A percentile compares a stretch with the other conserved stretches of the same genome.
These are phyloP conservation scores for Backusella morwellensis DNA, from an alignment of 192 early-diverging fungal species.

Conservation along the genomic window DNA sequence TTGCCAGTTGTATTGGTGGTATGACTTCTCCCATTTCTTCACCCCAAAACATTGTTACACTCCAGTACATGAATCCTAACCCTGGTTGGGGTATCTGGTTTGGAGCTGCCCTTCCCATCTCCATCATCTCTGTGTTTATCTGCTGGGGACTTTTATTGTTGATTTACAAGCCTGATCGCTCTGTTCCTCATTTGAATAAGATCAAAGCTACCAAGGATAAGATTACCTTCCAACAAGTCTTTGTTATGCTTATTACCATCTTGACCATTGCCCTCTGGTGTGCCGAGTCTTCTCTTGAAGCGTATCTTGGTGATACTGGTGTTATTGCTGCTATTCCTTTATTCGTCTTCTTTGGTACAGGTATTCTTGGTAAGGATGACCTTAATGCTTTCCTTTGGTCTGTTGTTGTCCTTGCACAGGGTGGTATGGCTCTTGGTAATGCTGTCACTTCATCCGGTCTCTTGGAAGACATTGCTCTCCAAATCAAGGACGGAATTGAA, in stretches of 20 bases:
- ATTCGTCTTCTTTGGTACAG: slow-evolving; percentile 71
- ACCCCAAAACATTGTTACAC: slow-evolving; percentile 77
- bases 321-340: slow-evolving; percentile 76
- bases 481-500: slow-evolving; percentile 53
- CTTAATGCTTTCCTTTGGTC: slow-evolving; percentile 68
- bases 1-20: slow-evolving; percentile 73
- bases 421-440: slow-evolving; percentile 74
- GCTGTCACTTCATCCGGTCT: slow-evolving; percentile 72
- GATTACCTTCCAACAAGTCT: slow-evolving; percentile 53
- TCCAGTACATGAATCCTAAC: slow-evolving; percentile 66
- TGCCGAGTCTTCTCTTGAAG: slow-evolving; percentile 54
- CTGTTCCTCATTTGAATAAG: slow-evolving; percentile 45
- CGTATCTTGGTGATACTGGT: slow-evolving; percentile 70
- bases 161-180: slow-evolving; percentile 59
- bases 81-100: slow-evolving; percentile 78
- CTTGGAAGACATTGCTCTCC: slow-evolving; percentile 55
- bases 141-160: slow-evolving; percentile 66
- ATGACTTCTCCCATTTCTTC: slow-evolving; percentile 80
- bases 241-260: slow-evolving; percentile 55
- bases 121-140: slow-evolving; percentile 55
- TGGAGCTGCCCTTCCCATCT: slow-evolving; percentile 62
- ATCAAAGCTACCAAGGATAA: slow-evolving; percentile 42
- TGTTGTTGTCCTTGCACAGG: slow-evolving; percentile 69
- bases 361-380: slow-evolving; percentile 73
- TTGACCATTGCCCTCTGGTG: slow-evolving; percentile 76